These are phyloP conservation scores for Cordyceps pruinosa DNA, from an alignment of 2,329 filamentous ascomycete species.

Conservation along the genomic window DNA sequence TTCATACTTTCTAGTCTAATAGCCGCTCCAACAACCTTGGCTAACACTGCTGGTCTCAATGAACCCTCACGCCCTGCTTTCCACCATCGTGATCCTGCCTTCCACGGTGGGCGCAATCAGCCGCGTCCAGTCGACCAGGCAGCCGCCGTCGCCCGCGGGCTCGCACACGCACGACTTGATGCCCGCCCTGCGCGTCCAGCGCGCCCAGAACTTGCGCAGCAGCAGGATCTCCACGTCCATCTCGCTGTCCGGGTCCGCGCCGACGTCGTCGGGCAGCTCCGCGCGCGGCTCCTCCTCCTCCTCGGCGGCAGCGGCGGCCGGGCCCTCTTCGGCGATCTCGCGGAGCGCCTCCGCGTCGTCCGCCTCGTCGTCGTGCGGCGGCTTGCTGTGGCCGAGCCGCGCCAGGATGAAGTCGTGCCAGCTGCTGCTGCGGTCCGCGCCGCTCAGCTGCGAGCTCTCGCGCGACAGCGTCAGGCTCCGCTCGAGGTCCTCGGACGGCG, in stretches of 20 bases:
- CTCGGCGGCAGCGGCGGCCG: conserved; percentile 10
- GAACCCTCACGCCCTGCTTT: conserved; percentile 16
- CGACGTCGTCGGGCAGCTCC: too few species aligned
- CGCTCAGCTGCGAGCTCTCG: background rate
- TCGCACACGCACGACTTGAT: conserved; percentile 48
- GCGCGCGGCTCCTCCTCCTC: conserved; percentile 24
- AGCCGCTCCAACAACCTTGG: too few species aligned
- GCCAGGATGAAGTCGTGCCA: conserved; percentile 32
- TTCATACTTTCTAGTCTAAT: too few species aligned
- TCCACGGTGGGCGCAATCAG: conserved; percentile 73
- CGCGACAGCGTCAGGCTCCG: conserved; percentile 17
- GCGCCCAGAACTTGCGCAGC: conserved; percentile 60
- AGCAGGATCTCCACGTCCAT: conserved; percentile 54
- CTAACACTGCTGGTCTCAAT: too few species aligned
- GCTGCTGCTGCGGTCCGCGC: conserved; percentile 20
- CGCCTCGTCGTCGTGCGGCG: conserved; percentile 28
- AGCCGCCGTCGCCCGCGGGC: conserved; percentile 48
- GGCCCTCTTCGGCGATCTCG: conserved; percentile 19
- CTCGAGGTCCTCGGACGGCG: conserved; percentile 21
- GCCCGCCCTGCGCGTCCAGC: conserved; percentile 65
- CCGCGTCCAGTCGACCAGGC: conserved; percentile 67
- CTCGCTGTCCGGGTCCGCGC: conserved; percentile 30
- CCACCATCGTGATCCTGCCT: conserved; percentile 58
- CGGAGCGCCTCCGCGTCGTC: conserved; percentile 39
- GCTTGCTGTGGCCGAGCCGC: conserved; percentile 27